phyloP scores from a whole-genome alignment of 345 rosid species.

The Rhizophora apiculata region DNA sequence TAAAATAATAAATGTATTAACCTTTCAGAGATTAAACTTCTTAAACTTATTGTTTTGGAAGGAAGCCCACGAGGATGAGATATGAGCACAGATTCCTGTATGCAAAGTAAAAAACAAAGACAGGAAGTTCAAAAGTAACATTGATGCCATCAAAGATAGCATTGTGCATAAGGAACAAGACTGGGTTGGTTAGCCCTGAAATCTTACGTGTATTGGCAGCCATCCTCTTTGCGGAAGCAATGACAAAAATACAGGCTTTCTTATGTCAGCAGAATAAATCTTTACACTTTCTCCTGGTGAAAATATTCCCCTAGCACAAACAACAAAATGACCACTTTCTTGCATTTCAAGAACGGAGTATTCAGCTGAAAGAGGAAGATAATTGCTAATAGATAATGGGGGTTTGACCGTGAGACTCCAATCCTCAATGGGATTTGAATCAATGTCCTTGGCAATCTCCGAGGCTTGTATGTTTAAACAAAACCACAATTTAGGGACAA shows the following conservation, averaged over 20 bases:
- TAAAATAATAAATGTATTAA: slow-evolving; percentile 24
- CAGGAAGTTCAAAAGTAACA: neutral
- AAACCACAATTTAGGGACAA: slow-evolving; percentile 65
- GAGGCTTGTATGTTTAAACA: slow-evolving; percentile 68
- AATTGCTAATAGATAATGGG: slow-evolving; percentile 71
- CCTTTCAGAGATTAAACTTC: slow-evolving; percentile 93
- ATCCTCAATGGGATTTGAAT: slow-evolving; percentile 76
- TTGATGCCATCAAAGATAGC: slow-evolving; percentile 7
- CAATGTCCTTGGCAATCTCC: slow-evolving; percentile 78
- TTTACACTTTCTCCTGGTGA: slow-evolving; percentile 65
- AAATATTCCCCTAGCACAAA: slow-evolving; percentile 64
- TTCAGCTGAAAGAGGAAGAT: slow-evolving; percentile 84
- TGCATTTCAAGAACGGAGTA: slow-evolving; percentile 75
- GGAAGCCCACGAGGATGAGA: slow-evolving; percentile 77
- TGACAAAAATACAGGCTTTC: slow-evolving; percentile 65
- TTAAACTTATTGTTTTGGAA: slow-evolving; percentile 68
- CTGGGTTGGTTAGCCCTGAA: slow-evolving; percentile 8
- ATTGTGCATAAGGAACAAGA: neutral
- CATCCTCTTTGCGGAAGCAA: slow-evolving; percentile 87
- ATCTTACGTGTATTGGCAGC: slow-evolving; percentile 71
- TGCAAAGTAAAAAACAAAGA: slow-evolving; percentile 14
- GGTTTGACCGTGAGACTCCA: slow-evolving; percentile 84
- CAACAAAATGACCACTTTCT: slow-evolving; percentile 55
- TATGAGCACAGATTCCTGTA: slow-evolving; percentile 83
- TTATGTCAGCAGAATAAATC: slow-evolving; percentile 67